Evolutionary conservation across 148 eudicot genomes (phyloP).

Genomic region (Chenopodium formosanum): DNA sequence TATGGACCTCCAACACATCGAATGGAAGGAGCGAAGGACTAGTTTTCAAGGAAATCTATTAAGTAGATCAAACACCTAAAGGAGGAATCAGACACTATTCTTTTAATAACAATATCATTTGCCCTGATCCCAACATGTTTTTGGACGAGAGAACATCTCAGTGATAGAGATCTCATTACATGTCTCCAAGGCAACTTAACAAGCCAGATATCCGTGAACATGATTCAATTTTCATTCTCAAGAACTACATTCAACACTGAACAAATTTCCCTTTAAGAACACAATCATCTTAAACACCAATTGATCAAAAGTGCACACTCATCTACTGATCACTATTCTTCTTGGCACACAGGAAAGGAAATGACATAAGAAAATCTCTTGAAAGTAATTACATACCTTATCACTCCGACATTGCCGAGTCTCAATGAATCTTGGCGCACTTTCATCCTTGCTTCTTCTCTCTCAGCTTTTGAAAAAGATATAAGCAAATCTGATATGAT

Average conservation of each 20-base stretch:
- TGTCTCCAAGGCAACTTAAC: background rate
- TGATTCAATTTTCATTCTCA: background rate
- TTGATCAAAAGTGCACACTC: background rate
- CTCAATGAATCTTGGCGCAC: slow-evolving; percentile 92
- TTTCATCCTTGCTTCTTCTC: slow-evolving; percentile 96
- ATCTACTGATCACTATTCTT: background rate
- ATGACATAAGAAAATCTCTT: background rate
- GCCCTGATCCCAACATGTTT: background rate
- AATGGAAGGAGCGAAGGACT: background rate
- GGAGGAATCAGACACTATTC: background rate
- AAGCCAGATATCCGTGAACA: background rate
- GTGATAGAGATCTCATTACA: background rate
- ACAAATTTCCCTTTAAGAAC: background rate
- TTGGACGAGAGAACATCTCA: background rate
- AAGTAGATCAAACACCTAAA: background rate
- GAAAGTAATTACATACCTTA: slow-evolving; percentile 47
- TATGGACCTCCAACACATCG: background rate
- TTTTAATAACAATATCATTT: background rate
- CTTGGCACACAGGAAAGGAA: background rate
- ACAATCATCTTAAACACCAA: background rate
- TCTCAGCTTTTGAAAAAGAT: slow-evolving; percentile 95
- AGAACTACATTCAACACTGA: background rate
- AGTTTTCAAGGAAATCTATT: background rate
- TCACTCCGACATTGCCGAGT: slow-evolving; percentile 93
- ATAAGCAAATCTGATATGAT: slow-evolving; percentile 87